phyloP scores from a whole-genome alignment of 495 filamentous ascomycete species.

The Aspergillus cavernicola region DNA sequence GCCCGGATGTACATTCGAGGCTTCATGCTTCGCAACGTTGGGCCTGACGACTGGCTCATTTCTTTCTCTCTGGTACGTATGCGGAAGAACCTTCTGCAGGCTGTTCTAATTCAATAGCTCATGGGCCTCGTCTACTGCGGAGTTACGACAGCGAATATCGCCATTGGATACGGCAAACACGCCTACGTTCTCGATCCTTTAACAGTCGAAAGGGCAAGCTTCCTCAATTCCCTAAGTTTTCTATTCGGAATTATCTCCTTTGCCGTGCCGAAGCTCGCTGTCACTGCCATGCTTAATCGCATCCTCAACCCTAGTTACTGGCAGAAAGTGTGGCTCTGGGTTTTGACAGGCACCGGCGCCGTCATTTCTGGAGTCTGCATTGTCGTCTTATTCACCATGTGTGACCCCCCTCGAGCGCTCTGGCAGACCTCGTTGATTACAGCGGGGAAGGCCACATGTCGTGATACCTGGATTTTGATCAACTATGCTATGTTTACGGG shows the following conservation, averaged over 20 bases:
- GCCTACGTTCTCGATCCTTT: constrained; percentile 10
- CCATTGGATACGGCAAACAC: constrained; percentile 28
- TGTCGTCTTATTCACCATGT: constrained; percentile 28
- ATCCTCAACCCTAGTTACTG: constrained; percentile 22
- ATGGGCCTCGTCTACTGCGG: constrained; percentile 21
- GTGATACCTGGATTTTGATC: constrained; percentile 29
- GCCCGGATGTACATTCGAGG: constrained; percentile 46
- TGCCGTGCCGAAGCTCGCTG: constrained; percentile 26
- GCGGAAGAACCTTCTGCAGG: not conserved
- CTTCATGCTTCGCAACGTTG: constrained; percentile 40
- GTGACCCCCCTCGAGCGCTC: constrained; percentile 24
- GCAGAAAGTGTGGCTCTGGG: constrained; percentile 19
- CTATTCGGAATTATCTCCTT: constrained; percentile 29
- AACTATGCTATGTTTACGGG: constrained; percentile 38
- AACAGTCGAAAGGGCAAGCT: constrained; percentile 16
- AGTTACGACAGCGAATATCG: constrained; percentile 21
- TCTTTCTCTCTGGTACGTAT: constrained; percentile 34
- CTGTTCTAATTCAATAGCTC: constrained; percentile 3
- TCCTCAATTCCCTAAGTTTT: constrained; percentile 24
- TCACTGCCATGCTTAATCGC: constrained; percentile 25
- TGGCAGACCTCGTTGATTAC: constrained; percentile 24
- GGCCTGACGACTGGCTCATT: constrained; percentile 51
- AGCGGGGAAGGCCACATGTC: constrained; percentile 26
- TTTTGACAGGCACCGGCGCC: constrained; percentile 12
- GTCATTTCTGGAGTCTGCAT: constrained; percentile 23